Evolutionary conservation across 2,329 filamentous ascomycete species (phyloP), one percentile per base, ranked within the genome.

Genomic region (Coccinonectria pachysandricola): DNA sequence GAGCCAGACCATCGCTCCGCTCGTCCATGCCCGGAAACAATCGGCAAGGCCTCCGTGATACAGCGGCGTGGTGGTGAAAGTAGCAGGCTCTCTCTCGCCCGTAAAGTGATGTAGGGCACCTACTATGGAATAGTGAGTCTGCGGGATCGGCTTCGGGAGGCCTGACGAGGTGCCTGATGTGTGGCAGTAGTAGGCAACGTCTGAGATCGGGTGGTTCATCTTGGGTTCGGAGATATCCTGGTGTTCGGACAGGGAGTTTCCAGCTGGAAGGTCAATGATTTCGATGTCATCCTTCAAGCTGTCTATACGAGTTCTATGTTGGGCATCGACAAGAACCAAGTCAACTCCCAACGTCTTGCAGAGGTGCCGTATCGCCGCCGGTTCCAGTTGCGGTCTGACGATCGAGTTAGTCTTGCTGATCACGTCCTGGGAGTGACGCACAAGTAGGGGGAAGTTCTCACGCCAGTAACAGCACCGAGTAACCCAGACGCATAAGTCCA

Each of bases 41-140:
- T 79, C 75, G 1, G 74, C 70, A 7, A 77, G 59, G 0, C 75
- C 75, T 2, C 75, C 75, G 37, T 79, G 73, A 36, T 77, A 79
- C 0, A 79, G 55, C 0, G 75, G 75, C 3, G 75, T 79, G 0
- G 73, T 76, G 0, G 73, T 74, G 38, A 79, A 79, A 0, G 71
- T 75, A 0, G 70, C 65, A 3, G 53, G 43, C 3, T 51, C 26
- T 1, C 41, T 21, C 1, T 49, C 45, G 4, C 48, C 36, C 0
- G 42, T 36, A 7, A 76, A 59, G 3, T 48, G 48, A 6, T 71
- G 70, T 1, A 77, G 54, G 0, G 68, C 67, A 3, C 64, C 65
- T 4, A 73, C 60, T 3, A 64, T 68, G 8, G 59, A 68, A 23
- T 57, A 11, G 9, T 44, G 57, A 40, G 57, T 62, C 32, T 79